Percentiles rank a stretch among this genome's conserved stretches.
phyloP scores from a whole-genome alignment of 108 stramenopile species.

The Stephanodiscus triporus region DNA sequence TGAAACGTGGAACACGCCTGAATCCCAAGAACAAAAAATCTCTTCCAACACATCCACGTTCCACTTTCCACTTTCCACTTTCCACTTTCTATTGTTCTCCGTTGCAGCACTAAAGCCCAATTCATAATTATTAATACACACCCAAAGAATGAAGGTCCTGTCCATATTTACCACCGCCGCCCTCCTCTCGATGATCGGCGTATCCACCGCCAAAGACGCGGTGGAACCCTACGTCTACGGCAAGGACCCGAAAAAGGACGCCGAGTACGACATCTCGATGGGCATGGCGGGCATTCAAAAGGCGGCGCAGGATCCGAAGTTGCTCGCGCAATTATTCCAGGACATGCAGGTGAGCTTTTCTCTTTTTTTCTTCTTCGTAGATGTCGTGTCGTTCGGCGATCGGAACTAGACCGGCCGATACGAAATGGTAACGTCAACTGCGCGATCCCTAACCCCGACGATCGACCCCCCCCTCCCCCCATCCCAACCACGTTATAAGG shows the following conservation, averaged over 20 bases:
- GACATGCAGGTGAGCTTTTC: conserved; percentile 78
- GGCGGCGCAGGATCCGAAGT: conserved; percentile 79
- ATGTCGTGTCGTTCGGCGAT: not conserved
- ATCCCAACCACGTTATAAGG: conserved; percentile 53
- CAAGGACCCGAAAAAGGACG: conserved; percentile 68
- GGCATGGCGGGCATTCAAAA: conserved; percentile 88
- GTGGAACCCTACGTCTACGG: conserved; percentile 35
- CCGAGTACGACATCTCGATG: conserved; percentile 66
- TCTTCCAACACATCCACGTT: too few species aligned
- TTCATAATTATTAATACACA: conserved; percentile 10
- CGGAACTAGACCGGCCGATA: not conserved
- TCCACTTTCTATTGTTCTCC: too few species aligned
- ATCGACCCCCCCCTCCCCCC: not conserved
- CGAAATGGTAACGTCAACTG: not conserved
- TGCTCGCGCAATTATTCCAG: conserved; percentile 89
- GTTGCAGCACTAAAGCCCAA: too few species aligned
- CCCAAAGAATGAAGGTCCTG: conserved; percentile 48
- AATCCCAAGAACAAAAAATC: too few species aligned
- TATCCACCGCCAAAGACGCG: conserved; percentile 36
- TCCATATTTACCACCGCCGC: conserved; percentile 50
- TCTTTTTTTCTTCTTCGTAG: not conserved
- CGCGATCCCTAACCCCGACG: not conserved
- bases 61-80: not conserved
- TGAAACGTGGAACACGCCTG: too few species aligned
- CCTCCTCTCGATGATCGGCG: conserved; percentile 41